Evolutionary conservation across 345 rosid species (phyloP).

Genomic region (Linum tenue): DNA sequence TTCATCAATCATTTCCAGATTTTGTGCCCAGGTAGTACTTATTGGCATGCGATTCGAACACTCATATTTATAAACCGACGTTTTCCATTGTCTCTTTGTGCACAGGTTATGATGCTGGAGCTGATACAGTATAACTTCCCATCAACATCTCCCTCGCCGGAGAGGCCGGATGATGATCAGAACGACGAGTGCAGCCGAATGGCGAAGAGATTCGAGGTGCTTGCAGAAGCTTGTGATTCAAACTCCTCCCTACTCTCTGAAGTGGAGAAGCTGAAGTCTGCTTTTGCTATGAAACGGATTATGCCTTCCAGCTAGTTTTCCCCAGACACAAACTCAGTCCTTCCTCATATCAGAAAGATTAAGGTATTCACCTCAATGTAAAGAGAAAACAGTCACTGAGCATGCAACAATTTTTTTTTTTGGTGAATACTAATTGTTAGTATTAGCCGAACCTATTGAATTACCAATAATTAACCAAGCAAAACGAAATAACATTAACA

Average conservation of each 20-base stretch:
- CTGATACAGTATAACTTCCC: constrained; percentile 33
- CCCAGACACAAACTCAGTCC: too few species aligned
- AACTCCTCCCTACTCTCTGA: constrained; percentile 42
- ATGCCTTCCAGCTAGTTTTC: too few species aligned
- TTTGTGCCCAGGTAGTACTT: too few species aligned
- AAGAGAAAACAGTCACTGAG: too few species aligned
- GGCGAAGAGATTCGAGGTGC: constrained; percentile 33
- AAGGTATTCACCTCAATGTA: too few species aligned
- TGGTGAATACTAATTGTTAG: too few species aligned
- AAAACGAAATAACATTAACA: too few species aligned
- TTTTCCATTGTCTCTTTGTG: constrained; percentile 3
- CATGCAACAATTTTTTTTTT: too few species aligned
- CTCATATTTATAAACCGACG: not conserved
- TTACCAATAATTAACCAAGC: too few species aligned
- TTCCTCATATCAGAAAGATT: too few species aligned
- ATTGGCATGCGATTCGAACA: not conserved
- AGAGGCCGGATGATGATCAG: constrained; percentile 19
- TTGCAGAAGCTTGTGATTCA: constrained; percentile 58
- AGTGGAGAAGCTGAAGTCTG: constrained; percentile 48
- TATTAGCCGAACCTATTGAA: too few species aligned
- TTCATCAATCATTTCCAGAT: too few species aligned
- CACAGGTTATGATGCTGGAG: constrained; percentile 65
- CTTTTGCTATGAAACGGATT: constrained; percentile 2
- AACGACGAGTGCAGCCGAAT: constrained; percentile 2
- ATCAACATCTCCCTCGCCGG: constrained; percentile 7